A percentile compares a stretch with the other conserved stretches of the same genome.
Conservation (phyloP, 2,329 filamentous ascomycete genomes). For the Sclerotinia sclerotiorum region DNA sequence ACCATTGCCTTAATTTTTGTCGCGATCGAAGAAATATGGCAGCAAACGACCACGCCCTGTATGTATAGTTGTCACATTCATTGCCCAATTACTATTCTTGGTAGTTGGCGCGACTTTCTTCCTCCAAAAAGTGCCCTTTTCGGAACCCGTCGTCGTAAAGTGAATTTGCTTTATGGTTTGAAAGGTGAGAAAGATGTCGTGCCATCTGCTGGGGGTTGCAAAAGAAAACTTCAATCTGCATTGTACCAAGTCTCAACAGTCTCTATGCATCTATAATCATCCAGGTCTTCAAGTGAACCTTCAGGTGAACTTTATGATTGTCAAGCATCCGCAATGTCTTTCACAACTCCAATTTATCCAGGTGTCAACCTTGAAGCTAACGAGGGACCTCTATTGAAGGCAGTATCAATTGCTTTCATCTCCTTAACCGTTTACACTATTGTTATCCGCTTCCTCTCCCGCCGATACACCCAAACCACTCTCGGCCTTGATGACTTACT, state of each 20-base stretch:
- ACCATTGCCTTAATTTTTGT: not conserved
- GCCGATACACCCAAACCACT: slow-evolving; percentile 2
- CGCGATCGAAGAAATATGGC: not conserved
- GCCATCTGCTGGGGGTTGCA: not conserved
- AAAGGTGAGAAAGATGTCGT: not conserved
- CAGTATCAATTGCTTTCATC: slow-evolving; percentile 3
- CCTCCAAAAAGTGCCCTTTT: not conserved
- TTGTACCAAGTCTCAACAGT: not conserved
- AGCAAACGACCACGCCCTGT: not conserved
- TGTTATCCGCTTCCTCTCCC: not conserved
- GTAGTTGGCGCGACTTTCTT: not conserved
- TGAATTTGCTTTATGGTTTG: slow-evolving; percentile 4
- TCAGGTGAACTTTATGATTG: not conserved
- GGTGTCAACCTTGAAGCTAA: slow-evolving; percentile 14
- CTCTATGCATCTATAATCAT: slow-evolving; percentile 4
- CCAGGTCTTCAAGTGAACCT: not conserved
- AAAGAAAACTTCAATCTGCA: slow-evolving; percentile 4
- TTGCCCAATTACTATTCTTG: not conserved
- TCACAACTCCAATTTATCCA: slow-evolving; percentile 6
- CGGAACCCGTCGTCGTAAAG: not conserved
- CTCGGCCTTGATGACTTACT: slow-evolving; percentile 11
- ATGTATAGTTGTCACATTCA: not conserved
- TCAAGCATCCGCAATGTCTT: not conserved
- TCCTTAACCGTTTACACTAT: not conserved
- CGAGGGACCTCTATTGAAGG: slow-evolving; percentile 3